phyloP scores from a whole-genome alignment of 2,329 filamentous ascomycete genomes.

The Metarhizium guizhouense region DNA sequence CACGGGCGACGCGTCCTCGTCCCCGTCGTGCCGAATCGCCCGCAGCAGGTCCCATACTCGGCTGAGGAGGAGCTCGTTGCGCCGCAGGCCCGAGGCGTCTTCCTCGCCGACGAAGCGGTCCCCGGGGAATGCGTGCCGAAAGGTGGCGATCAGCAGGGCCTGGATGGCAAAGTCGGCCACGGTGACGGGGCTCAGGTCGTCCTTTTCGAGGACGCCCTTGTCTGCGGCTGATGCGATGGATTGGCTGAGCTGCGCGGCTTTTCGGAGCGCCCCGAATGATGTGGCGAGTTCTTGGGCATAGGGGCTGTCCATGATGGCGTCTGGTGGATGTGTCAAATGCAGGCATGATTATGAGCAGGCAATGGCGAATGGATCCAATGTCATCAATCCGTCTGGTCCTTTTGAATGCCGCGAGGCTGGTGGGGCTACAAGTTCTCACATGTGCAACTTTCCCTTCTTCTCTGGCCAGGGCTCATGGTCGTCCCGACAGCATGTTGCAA shows the following conservation, averaged over 20 bases:
- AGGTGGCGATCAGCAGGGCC: constrained; percentile 41
- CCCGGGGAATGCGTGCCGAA: constrained; percentile 39
- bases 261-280: constrained; percentile 32
- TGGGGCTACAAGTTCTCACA: no score
- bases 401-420: no score
- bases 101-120: constrained; percentile 49
- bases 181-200: constrained; percentile 48
- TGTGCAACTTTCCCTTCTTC: no score
- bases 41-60: constrained; percentile 39
- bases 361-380: no score
- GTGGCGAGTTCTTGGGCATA: constrained; percentile 33
- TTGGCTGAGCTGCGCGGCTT: constrained; percentile 40
- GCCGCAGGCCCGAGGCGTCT: constrained; percentile 36
- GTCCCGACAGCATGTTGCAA: constrained; percentile 37
- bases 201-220: constrained; percentile 43
- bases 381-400: no score
- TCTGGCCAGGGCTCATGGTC: no score
- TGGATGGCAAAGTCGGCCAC: constrained; percentile 52
- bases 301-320: constrained; percentile 30
- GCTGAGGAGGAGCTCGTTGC: constrained; percentile 30
- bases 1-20: constrained; percentile 22
- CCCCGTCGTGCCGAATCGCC: constrained; percentile 15
- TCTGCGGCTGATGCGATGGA: constrained; percentile 36
- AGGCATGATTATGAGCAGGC: no score
- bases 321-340: no score